A percentile compares a stretch with the other conserved stretches of the same genome.
Conservation (phyloP, 331 rosid genomes). For the Acacia pycnantha region DNA sequence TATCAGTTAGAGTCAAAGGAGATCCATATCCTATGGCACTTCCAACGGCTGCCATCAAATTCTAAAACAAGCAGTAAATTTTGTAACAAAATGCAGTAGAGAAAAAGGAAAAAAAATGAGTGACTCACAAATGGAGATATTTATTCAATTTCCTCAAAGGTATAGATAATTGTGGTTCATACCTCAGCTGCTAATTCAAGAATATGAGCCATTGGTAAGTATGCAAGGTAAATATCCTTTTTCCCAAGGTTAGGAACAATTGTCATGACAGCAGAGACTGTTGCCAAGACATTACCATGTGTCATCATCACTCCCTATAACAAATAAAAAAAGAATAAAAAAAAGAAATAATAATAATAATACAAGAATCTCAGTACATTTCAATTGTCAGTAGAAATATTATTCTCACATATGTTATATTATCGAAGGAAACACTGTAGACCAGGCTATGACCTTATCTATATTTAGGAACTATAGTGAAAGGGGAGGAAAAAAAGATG, state of each 20-base stretch:
- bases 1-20: conserved; percentile 89
- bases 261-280: conserved; percentile 80
- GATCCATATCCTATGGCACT: conserved; percentile 92
- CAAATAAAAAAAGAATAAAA: conserved; percentile 19
- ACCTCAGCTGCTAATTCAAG: conserved; percentile 99
- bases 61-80: conserved; percentile 50
- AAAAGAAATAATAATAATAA: background rate
- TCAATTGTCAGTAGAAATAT: background rate
- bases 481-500: conserved; percentile 1
- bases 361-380: background rate
- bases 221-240: conserved; percentile 85
- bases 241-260: conserved; percentile 78
- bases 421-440: background rate
- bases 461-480: conserved; percentile 15
- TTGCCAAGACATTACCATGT: conserved; percentile 86
- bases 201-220: conserved; percentile 95
- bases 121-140: conserved; percentile 23
- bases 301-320: conserved; percentile 99
- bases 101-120: background rate
- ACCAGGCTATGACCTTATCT: background rate
- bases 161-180: conserved; percentile 47
- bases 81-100: background rate
- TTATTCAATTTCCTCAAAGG: conserved; percentile 19
- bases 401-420: background rate
- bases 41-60: conserved; percentile 81